A percentile compares a stretch with the other conserved stretches of the same genome.
Evolutionary conservation across 177 flowering plant species (phyloP).

Genomic region (Vitis hybrid): DNA sequence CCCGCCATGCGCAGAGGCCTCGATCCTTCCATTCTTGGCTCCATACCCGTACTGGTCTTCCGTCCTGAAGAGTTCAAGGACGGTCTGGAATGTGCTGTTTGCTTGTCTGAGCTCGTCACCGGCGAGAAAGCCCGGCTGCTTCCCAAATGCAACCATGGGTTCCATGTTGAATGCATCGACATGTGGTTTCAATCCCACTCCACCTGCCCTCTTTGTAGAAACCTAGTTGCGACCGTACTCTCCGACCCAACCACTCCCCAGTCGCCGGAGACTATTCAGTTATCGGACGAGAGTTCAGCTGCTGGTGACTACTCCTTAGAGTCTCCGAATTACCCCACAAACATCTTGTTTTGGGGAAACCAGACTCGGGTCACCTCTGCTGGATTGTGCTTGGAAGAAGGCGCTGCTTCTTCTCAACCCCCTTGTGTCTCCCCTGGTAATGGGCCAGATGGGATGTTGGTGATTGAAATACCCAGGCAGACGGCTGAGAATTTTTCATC

Average conservation of each 20-base stretch:
- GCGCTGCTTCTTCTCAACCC: slow-evolving; percentile 14
- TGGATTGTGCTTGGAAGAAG: slow-evolving; percentile 25
- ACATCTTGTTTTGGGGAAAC: slow-evolving; percentile 85
- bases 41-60: slow-evolving; percentile 48
- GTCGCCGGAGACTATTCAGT: slow-evolving; percentile 6
- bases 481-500: slow-evolving; percentile 20
- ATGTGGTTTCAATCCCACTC: slow-evolving; percentile 94
- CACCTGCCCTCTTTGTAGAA: slow-evolving; percentile 83
- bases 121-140: slow-evolving; percentile 71
- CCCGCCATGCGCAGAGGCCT: slow-evolving; percentile 36
- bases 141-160: slow-evolving; percentile 78
- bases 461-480: slow-evolving; percentile 50
- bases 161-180: slow-evolving; percentile 83
- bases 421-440: neutral
- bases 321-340: slow-evolving; percentile 63
- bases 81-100: slow-evolving; percentile 75
- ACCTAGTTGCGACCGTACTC: slow-evolving; percentile 27
- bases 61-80: slow-evolving; percentile 42
- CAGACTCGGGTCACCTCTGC: slow-evolving; percentile 47
- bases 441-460: slow-evolving; percentile 29
- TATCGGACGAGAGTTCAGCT: slow-evolving; percentile 6
- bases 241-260: neutral
- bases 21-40: slow-evolving; percentile 45
- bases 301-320: slow-evolving; percentile 23
- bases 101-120: slow-evolving; percentile 54